Base-by-base conservation (phyloP, 306 rosid genomes). In the Casuarina equisetifolia region DNA sequence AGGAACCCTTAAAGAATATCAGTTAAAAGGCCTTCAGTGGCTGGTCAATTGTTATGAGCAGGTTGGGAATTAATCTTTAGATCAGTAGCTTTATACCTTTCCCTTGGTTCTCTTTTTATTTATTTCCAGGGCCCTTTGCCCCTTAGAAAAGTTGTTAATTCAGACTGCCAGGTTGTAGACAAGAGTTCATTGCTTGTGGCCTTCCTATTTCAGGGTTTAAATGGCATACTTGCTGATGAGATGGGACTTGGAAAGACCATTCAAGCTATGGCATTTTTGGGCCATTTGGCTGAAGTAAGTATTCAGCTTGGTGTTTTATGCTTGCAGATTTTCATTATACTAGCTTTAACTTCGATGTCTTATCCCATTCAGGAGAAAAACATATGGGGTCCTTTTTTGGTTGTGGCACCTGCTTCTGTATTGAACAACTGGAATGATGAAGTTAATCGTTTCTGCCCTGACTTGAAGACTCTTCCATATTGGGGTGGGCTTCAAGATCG, bases 231-330 rank as follows among this genome's bases (percentile, higher is more conserved):
- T 81, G 98, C 99, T 43, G 99, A 96, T 87, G 99, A 96, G 84
- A 96, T 96, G 99, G 99, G 99, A 48, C 97, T 96, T 78, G 99
- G 98, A 80, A 96, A 96, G 88, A 96, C 99, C 78, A 96, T 96
- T 64, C 99, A 96, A 79, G 99, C 99, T 45, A 96, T 96, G 99
- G 97, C 87, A 0, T 96, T 96, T 85, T 91, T 96, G 88, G 99
- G 96, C 58, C 99, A 96, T 90, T 85, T 96, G 82, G 96, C 99
- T 36, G 99, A 95, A 97, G 99, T 95, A 86, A 88, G 74, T 44
- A 51, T 75, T 83, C 69, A 55, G 64, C 59, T 64, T 46, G 73
- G 49, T 82, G 64, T 74, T 78, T 72, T 43, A 48, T 69, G 63
- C 69, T 38, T 61, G 16, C 68, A 11, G 4, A 11, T 64, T 86